These are phyloP conservation scores for Pseudocercospora macadamiae DNA, from an alignment of 2,329 filamentous ascomycete species.

Conservation along the genomic window DNA sequence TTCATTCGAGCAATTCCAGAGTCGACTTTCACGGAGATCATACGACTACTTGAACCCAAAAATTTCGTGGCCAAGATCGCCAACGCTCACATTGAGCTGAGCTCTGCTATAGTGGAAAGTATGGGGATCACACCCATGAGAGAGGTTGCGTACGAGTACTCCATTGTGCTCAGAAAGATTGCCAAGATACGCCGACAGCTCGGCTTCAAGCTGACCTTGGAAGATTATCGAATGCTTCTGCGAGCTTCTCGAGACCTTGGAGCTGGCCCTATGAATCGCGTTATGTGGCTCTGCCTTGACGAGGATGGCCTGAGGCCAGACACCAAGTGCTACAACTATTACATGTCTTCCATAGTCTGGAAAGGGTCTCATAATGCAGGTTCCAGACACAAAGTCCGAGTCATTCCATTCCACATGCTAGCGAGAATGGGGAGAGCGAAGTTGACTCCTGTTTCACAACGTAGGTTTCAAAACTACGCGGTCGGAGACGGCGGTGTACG, in stretches of 20 bases:
- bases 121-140: constrained; percentile 45
- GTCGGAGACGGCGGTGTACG: constrained; percentile 37
- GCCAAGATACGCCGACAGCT: constrained; percentile 42
- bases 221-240: constrained; percentile 58
- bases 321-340: constrained; percentile 58
- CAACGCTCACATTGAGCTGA: constrained; percentile 53
- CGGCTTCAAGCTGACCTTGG: constrained; percentile 44
- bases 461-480: constrained; percentile 29
- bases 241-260: constrained; percentile 54
- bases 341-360: constrained; percentile 56
- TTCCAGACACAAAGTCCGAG: constrained; percentile 44
- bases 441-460: neutral
- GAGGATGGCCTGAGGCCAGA: constrained; percentile 47
- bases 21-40: constrained; percentile 64
- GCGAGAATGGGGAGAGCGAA: constrained; percentile 17
- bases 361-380: constrained; percentile 38
- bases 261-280: constrained; percentile 46
- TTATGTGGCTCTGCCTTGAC: constrained; percentile 52
- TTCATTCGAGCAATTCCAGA: constrained; percentile 51
- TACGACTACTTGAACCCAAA: constrained; percentile 64
- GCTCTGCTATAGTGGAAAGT: constrained; percentile 51
- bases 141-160: constrained; percentile 45
- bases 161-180: constrained; percentile 42
- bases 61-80: constrained; percentile 54
- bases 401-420: constrained; percentile 37